Evolutionary conservation across 768 basidiomycete genomes (phyloP), one percentile per base, ranked within the genome.

Genomic region (Amanita exitialis): DNA sequence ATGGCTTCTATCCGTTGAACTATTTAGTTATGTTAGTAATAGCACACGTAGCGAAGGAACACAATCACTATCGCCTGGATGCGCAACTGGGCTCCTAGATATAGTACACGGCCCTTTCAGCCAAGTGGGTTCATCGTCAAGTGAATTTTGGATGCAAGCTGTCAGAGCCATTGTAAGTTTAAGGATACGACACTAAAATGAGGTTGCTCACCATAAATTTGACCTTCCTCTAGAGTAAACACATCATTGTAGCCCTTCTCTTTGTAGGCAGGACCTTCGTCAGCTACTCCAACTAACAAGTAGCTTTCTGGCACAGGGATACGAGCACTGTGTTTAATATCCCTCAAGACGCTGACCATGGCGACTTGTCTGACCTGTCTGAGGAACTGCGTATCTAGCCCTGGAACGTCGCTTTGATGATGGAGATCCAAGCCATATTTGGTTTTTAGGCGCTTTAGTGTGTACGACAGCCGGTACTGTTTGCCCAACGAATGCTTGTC

Each of bases 271-370:
- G 82, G 79, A 0, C 87, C 87, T 64, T 91, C 87, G 57, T 93
- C 90, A 3, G 87, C 84, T 7, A 92, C 76, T 1, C 91, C 90
- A 9, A 90, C 85, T 1, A 93, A 72, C 23, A 81, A 70, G 53
- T 79, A 79, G 53, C 81, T 82, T 0, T 79, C 66, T 0, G 82
- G 82, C 8, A 93, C 74, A 3, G 74, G 78, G 23, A 93, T 86
- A 7, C 87, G 73, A 0, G 90, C 90, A 35, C 73, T 69, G 56
- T 87, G 79, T 57, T 91, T 91, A 58, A 92, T 78, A 37, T 79
- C 79, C 4, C 87, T 75, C 36, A 92, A 65, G 9, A 85, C 76
- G 54, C 80, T 77, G 42, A 75, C 77, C 64, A 79, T 77, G 0
- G 82, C 75, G 30, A 80, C 78, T 34, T 78, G 66, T n/a, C 86